Conservation (phyloP, 768 basidiomycete genomes). For the Phanerochaete carnosa region DNA sequence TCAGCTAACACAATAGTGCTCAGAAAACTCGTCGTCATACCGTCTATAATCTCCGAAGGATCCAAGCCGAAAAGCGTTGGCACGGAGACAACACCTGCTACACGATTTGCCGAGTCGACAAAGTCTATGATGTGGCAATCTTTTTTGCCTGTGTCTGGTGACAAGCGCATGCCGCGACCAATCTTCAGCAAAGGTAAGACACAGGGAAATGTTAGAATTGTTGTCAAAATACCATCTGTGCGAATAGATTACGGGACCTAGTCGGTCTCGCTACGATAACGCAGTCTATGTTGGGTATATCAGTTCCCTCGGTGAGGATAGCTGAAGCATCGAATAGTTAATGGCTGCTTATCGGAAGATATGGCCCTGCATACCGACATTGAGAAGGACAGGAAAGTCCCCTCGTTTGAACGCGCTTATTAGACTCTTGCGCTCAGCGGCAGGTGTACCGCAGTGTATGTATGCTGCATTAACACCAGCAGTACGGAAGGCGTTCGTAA, state of each 20-base stretch:
- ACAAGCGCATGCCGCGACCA: conserved; percentile 87
- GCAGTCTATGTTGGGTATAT: conserved; percentile 94
- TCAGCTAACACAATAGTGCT: neutral
- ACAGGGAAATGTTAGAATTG: neutral
- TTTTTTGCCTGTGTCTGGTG: conserved; percentile 72
- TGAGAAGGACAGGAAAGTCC: conserved; percentile 81
- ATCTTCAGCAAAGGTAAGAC: conserved; percentile 49
- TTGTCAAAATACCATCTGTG: conserved; percentile 73
- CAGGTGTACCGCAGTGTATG: conserved; percentile 66
- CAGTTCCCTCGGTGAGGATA: conserved; percentile 90
- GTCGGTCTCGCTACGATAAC: conserved; percentile 87
- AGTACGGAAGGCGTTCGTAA: conserved; percentile 70
- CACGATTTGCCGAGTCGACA: conserved; percentile 69
- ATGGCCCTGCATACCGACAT: conserved; percentile 59
- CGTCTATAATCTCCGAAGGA: conserved; percentile 64
- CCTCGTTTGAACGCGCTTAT: conserved; percentile 67
- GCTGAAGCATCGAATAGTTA: conserved; percentile 36
- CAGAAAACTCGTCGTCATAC: conserved; percentile 33
- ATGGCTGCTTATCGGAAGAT: neutral
- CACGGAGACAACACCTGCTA: conserved; percentile 68
- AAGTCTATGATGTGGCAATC: conserved; percentile 92
- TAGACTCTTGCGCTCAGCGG: conserved; percentile 57
- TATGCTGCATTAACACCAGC: conserved; percentile 85
- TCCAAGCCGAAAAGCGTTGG: conserved; percentile 87
- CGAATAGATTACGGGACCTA: conserved; percentile 81